Evolutionary conservation across 2,329 filamentous ascomycete species (phyloP).

Genomic region (Periconia macrospinosa): DNA sequence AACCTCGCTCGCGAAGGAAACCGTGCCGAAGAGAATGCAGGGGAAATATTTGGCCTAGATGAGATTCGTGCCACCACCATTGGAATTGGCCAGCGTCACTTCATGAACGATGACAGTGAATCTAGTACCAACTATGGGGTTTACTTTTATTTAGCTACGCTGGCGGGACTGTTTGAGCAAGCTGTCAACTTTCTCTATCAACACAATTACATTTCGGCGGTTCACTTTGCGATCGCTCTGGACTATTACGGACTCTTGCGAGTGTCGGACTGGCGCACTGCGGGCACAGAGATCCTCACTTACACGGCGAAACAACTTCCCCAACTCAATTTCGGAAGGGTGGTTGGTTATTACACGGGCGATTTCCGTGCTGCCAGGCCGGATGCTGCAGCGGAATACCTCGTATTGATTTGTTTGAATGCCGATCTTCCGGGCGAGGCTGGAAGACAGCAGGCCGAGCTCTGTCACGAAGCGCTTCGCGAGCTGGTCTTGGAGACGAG

Average conservation of each 20-base stretch:
- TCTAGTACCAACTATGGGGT: constrained; percentile 81
- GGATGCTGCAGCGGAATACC: constrained; percentile 89
- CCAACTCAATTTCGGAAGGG: constrained; percentile 91
- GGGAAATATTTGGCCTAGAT: constrained; percentile 63
- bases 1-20: constrained; percentile 64
- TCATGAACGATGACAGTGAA: constrained; percentile 78
- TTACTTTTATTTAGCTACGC: constrained; percentile 88
- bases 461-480: constrained; percentile 90
- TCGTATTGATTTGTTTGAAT: constrained; percentile 89
- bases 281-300: constrained; percentile 64
- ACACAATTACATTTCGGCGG: constrained; percentile 89
- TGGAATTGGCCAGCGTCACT: constrained; percentile 90
- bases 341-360: constrained; percentile 92
- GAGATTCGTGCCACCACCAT: constrained; percentile 77
- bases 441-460: constrained; percentile 73
- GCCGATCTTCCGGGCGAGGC: constrained; percentile 74
- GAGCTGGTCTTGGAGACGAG: constrained; percentile 96
- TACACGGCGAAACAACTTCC: constrained; percentile 70
- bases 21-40: constrained; percentile 63
- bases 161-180: constrained; percentile 92
- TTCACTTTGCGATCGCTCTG: constrained; percentile 90
- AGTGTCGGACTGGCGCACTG: constrained; percentile 77
- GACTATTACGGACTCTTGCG: constrained; percentile 69
- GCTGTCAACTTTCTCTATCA: constrained; percentile 88
- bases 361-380: constrained; percentile 93